Evolutionary conservation across 352 stramenopile genomes (phyloP), one percentile per base, ranked within the genome.

Genomic region (Phytophthora podocarpi): DNA sequence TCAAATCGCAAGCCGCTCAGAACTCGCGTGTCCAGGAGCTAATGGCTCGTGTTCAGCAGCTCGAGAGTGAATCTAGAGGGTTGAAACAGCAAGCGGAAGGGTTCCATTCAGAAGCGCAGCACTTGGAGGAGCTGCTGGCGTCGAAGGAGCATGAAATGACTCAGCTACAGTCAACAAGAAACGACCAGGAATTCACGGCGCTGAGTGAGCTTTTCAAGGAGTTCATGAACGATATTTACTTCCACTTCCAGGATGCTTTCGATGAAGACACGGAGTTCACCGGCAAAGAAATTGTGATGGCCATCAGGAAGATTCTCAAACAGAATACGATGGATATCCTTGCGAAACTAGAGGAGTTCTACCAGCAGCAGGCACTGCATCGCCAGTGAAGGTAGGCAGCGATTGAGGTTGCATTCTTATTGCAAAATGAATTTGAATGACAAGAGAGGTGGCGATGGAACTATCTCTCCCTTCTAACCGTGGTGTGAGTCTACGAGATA

Each of bases 171-270:
- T 60, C 78, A 10, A 58, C 58, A 26, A 82, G 78, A 59, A 78
- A 72, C 16, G 61, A 83, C 42, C 75, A 84, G 27, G 80, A 89
- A 48, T 80, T 82, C 39, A 70, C 73, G 10, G 78, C 77, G 31
- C 52, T 89, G 42, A 89, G 74, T 46, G 81, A 89, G 42, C 52
- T 91, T 21, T 76, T 93, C 36, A 93, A 93, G 62, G 85, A 90
- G 60, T 86, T 90, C 57, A 93, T 93, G 85, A 92, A 93, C 81
- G 85, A 91, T 64, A 87, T 93, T 52, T 93, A 93, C 70, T 91
- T 92, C 55, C 78, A 90, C 31, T 93, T 89, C 64, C 85, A 93
- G 56, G 82, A 93, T 52, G 82, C 82, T 8, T 93, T 93, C 36
- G 85, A 93, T 28, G 85, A 93, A 67, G 85, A 93, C 18, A 81